Evolutionary conservation across 257 asterid genomes (phyloP), one percentile per base, ranked within the genome.

Genomic region (Rhazya stricta): DNA sequence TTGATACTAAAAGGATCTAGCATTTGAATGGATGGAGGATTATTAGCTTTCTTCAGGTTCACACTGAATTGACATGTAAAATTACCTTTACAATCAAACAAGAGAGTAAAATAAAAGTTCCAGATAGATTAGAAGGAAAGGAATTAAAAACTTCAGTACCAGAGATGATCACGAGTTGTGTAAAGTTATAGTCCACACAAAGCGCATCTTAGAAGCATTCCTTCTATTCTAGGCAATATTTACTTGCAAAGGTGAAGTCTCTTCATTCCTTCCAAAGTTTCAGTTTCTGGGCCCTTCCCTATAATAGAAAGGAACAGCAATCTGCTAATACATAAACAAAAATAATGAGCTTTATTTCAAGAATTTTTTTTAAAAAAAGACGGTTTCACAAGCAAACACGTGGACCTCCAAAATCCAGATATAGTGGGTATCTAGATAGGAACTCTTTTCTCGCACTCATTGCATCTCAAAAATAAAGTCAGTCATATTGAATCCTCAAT

Each of bases 131-230:
- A 48, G 60, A 48, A 53, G 10, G 18, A 48, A 29, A 6, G 29
- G 10, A 12, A 39, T 11, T 11, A 12, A 72, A 72, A 71, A 53
- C 46, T 50, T 71, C 45, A 50, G 32, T 34, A 71, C 66, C 75
- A 71, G 45, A 51, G 63, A 32, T 51, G 62, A 53, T 51, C 51
- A 34, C 11, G 15, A 11, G 3, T 21, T 9, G 0, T 34, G 23
- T 30, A 21, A 71, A 51, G 71, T 66, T 66, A 69, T 15, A 16
- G 41, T 30, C 60, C 39, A 30, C 5, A n/a, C n/a, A n/a, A n/a
- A 71, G 27, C 42, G 39, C 74, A 50, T 34, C 48, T 51, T 12
- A 7, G 27, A 51, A 46, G 39, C 13, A 46, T 46, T 13, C 9
- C 61, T 51, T 21, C 34, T 36, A 39, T 19, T 36, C 56, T 29